Evolutionary conservation across 768 basidiomycete genomes (phyloP).

Genomic region (Amanita molliuscula): DNA sequence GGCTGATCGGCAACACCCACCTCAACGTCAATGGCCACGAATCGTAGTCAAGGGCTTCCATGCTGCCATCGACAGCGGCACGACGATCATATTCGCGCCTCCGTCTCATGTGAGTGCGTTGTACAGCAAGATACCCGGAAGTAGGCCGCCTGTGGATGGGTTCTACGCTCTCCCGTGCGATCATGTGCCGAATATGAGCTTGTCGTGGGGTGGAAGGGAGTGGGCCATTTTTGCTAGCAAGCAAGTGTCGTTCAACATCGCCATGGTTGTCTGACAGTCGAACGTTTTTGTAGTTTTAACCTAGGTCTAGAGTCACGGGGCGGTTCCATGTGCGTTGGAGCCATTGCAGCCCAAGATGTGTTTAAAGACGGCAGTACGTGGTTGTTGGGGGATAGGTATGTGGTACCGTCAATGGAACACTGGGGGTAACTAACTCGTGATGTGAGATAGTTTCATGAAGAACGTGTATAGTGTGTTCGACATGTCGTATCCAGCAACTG

Average conservation of each 20-base stretch:
- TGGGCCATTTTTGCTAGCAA: background rate
- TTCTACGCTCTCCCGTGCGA: background rate
- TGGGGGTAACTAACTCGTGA: slow-evolving; percentile 29
- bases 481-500: slow-evolving; percentile 13
- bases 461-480: slow-evolving; percentile 33
- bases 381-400: slow-evolving; percentile 3
- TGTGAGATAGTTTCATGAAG: slow-evolving; percentile 22
- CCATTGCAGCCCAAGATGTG: background rate
- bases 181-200: background rate
- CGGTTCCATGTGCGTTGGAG: slow-evolving; percentile 2
- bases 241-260: background rate
- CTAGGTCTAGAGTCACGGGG: background rate
- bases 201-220: slow-evolving; percentile 1
- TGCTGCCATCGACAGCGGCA: slow-evolving; percentile 1
- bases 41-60: background rate
- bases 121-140: background rate
- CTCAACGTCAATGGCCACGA: background rate
- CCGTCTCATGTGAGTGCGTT: background rate
- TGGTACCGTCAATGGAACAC: background rate
- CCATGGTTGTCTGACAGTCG: background rate
- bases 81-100: background rate
- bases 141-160: background rate
- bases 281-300: slow-evolving; percentile 1
- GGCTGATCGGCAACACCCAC: slow-evolving; percentile 1
- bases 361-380: background rate